Evolutionary conservation across 148 eudicot species (phyloP), one percentile per base, ranked within the genome.

Genomic region (Cornus suecica): DNA sequence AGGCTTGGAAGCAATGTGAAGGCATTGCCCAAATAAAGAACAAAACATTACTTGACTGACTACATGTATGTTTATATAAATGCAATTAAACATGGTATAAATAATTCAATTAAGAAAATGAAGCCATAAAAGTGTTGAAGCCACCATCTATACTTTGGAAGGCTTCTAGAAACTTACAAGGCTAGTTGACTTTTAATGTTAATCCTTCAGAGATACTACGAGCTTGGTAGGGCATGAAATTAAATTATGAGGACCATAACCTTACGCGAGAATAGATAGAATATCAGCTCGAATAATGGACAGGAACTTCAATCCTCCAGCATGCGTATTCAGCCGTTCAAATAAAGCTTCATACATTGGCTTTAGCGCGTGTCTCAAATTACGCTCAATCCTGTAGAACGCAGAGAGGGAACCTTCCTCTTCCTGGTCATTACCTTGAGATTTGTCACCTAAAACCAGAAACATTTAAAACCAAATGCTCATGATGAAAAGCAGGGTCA

Each of bases 281-380:
- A 90, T 83, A 85, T 95, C 98, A 26, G 93, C 94, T 56, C 99
- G 90, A 71, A 95, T 83, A 67, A 66, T 78, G 15, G 91, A 77
- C 76, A 95, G 85, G 76, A 93, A 95, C 83, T 87, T 95, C 82
- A 95, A 84, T 72, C 99, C 99, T 72, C 99, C 99, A 56, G 93
- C 94, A 80, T 93, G 92, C 5, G 92, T 95, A 78, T 95, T 95
- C 71, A 95, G 82, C 79, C 97, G 83, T 76, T 95, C 97, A 76
- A 95, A 95, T 32, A 95, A 87, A 84, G 79, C 84, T 71, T 91
- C 97, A 82, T 95, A 93, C 71, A 73, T 83, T 71, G 99, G 99
- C 83, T 90, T 94, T 74, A 95, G 88, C 70, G 97, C 89, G 42
- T 90, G 90, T 74, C 97, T 90, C 88, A 95, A 83, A 78, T 85